These are phyloP conservation scores for Mycena capillaripes DNA, from an alignment of 768 basidiomycete species.

Conservation along the genomic window DNA sequence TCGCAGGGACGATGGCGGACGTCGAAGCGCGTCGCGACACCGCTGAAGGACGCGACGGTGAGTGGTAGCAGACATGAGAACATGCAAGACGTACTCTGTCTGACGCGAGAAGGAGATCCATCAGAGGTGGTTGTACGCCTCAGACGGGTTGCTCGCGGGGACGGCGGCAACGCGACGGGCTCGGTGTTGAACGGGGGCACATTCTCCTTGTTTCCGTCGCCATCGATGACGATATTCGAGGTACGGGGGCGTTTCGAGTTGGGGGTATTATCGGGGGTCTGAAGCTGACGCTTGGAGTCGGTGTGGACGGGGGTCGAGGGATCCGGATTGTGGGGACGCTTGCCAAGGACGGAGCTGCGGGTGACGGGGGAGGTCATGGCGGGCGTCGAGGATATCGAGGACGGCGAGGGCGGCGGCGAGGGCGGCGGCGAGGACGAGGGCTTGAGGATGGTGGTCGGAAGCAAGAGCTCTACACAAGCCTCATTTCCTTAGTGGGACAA, in stretches of 20 bases:
- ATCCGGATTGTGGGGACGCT: slow-evolving; percentile 46
- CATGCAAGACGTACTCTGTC: slow-evolving; percentile 56
- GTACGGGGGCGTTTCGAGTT: slow-evolving; percentile 75
- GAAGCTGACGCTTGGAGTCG: slow-evolving; percentile 57
- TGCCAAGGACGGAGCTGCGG: slow-evolving; percentile 48
- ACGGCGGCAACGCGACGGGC: slow-evolving; percentile 40
- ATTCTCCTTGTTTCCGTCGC: slow-evolving; percentile 83
- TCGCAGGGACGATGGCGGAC: slow-evolving; percentile 58
- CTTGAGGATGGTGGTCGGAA: slow-evolving; percentile 24
- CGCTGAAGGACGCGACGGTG: slow-evolving; percentile 48
- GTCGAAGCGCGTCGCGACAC: slow-evolving; percentile 64
- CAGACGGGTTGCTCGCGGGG: slow-evolving; percentile 32
- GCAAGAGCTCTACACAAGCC: slow-evolving; percentile 19
- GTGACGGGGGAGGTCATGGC: slow-evolving; percentile 41
- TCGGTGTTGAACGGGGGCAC: slow-evolving; percentile 71
- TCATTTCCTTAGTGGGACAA: neutral
- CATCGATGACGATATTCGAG: slow-evolving; percentile 59
- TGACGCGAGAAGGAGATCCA: slow-evolving; percentile 57
- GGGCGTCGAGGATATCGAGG: slow-evolving; percentile 14
- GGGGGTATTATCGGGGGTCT: slow-evolving; percentile 75
- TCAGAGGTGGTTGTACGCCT: slow-evolving; percentile 53
- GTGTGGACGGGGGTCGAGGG: slow-evolving; percentile 41
- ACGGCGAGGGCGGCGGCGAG: slow-evolving; percentile 2
- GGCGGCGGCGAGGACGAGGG: neutral
- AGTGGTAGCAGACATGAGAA: slow-evolving; percentile 16